Base-by-base conservation (phyloP, 208 protist genomes). In the Leishmania braziliensis region DNA sequence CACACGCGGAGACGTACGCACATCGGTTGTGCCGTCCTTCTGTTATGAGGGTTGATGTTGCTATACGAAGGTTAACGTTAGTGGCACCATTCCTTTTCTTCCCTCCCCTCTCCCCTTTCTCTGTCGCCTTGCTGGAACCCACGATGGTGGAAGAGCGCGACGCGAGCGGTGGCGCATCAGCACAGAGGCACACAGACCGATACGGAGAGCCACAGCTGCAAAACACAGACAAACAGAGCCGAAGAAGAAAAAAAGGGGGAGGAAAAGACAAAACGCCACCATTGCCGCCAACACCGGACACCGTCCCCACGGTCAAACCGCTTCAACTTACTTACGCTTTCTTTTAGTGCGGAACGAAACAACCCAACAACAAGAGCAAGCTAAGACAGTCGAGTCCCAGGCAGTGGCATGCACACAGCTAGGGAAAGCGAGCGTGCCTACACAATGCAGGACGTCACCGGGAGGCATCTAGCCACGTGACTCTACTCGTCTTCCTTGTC, bases 401-500 rank as follows among this genome's bases (percentile, higher is more conserved):
- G 60, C 60, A 36, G 20, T 66, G n/a, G 36, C 60, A 5, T 36
- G 20, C 60, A 36, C 60, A 66, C 10, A 66, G 4, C 5, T 12
- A 66, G 60, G 20, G 48, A n/a, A 36, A 84, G 72, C 60, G 39
- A 36, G 1, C 51, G 51, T 18, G 43, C 12, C n/a, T 33, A 20
- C 23, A 29, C 18, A 8, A 23, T 71, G 29, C 66, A 48, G 18
- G 39, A 50, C 66, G 16, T 23, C 36, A 23, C n/a, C 20, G 50
- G n/a, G 18, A 3, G 14, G 12, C 48, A 56, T n/a, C 14, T 48
- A 54, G 16, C 50, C 18, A 43, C n/a, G 43, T 10, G 12, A 46
- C 79, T 81, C 53, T 94, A 86, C 58, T 90, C 86, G 70, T 89
- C 88, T 36, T 91, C 85, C 53, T 91, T 85, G 50, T 92, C 89